Evolutionary conservation across 139 green algal genomes (phyloP).

Genomic region (Chlamydomonas sp.): DNA sequence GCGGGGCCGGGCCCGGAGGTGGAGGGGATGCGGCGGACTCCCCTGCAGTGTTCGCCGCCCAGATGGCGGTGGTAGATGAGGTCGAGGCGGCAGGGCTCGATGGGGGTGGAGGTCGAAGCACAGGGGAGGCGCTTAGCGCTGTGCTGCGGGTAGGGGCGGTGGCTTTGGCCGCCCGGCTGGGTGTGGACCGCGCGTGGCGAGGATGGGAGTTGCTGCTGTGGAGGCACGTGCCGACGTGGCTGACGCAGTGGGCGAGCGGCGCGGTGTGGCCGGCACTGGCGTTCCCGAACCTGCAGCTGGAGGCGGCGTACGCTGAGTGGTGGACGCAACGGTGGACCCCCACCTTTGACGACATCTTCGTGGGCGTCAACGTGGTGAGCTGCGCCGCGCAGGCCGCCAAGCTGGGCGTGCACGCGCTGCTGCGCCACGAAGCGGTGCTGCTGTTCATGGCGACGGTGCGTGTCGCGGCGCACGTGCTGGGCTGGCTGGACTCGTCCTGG

Average conservation of each 20-base stretch:
- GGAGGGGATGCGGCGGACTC: neutral
- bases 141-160: too few relatives aligned
- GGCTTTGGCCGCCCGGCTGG: neutral
- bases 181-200: neutral
- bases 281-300: neutral
- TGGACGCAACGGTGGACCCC: neutral
- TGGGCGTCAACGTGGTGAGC: neutral
- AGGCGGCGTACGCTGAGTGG: slow-evolving; percentile 5
- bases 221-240: neutral
- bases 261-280: neutral
- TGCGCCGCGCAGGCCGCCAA: neutral
- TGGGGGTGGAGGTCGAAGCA: too few relatives aligned
- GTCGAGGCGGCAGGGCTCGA: too few relatives aligned
- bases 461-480: too few relatives aligned
- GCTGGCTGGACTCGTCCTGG: too few relatives aligned
- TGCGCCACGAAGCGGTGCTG: neutral
- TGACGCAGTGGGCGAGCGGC: neutral
- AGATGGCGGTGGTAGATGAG: too few relatives aligned
- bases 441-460: neutral
- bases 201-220: neutral
- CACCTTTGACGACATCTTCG: neutral
- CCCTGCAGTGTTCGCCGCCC: neutral
- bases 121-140: too few relatives aligned
- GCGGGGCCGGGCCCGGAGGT: neutral
- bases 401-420: neutral